Base-by-base conservation (phyloP, 805 yeast species). In the Middelhovenomyces tepae region DNA sequence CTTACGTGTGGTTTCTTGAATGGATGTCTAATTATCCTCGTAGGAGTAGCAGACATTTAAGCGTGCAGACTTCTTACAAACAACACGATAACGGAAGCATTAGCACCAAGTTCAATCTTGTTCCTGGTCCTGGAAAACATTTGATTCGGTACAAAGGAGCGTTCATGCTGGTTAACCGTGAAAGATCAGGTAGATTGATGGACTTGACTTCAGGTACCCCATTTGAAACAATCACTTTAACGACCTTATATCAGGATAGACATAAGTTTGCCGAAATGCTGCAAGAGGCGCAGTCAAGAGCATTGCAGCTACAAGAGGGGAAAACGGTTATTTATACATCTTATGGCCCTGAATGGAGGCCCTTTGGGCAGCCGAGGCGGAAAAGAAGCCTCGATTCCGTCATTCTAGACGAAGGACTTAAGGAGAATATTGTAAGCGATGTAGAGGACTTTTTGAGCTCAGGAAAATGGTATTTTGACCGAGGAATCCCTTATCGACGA, bases 261-360 rank as follows among this genome's bases (percentile, higher is more conserved):
- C 59, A 60, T 30, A 57, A 89, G 16, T 80, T 91, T 48, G 63
- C 67, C 18, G 75, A 79, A 6, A 62, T 91, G 40, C 64, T 91
- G 34, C 69, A 67, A 11, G 97, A 91, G 48, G 97, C 97, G 3
- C 84, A 87, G 48, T 59, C 65, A 23, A 59, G 84, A 62, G 97
- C 97, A 0, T 65, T 86, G 51, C 74, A 73, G 47, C 69, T 78
- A 19, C 78, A 81, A 39, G 94, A 85, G 51, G 97, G 98, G 5
- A 89, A 86, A 51, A 91, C 97, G 0, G 97, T 91, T 5, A 61
- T 91, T 4, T 91, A 73, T 56, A 84, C 95, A 3, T 81, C 95
- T 7, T 89, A 91, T 84, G 98, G 97, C 1, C 95, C 95, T 18
- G 98, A 91, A 51, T 91, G 98, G 98, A 68, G 97, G 50, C 94